Percentiles rank a stretch among this genome's conserved stretches.
Conservation (phyloP, 805 yeast species). For the Vanderwaltozyma tropicalis region DNA sequence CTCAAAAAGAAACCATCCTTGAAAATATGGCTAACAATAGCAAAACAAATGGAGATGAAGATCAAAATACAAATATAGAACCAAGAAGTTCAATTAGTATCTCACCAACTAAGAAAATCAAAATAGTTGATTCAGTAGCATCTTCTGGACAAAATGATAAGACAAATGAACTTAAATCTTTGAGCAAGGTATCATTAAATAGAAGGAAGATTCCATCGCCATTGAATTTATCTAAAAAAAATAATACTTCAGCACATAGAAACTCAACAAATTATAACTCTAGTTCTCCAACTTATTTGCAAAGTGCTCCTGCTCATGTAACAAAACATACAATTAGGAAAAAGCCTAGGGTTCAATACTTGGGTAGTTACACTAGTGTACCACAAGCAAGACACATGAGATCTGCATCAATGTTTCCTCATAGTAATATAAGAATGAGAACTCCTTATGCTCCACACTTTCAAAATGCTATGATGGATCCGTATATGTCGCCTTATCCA, state of each 20-base stretch:
- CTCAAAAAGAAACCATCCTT: conserved; percentile 15
- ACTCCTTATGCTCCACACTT: not conserved
- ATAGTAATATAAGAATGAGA: not conserved
- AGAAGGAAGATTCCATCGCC: conserved; percentile 23
- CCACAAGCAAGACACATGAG: not conserved
- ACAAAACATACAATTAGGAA: conserved; percentile 10
- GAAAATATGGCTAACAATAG: not conserved
- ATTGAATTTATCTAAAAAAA: conserved; percentile 6
- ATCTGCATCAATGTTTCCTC: not conserved
- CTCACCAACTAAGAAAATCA: too few species aligned
- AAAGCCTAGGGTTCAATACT: conserved; percentile 22
- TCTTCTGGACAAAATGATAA: not conserved
- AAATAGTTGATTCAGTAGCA: too few species aligned
- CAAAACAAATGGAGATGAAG: not conserved
- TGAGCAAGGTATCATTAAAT: conserved; percentile 11
- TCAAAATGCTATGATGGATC: conserved; percentile 3
- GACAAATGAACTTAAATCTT: conserved; percentile 1
- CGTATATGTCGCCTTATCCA: conserved; percentile 5
- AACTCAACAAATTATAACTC: not conserved
- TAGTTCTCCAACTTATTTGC: too few species aligned
- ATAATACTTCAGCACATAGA: not conserved
- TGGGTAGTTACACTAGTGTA: conserved; percentile 10
- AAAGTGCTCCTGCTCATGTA: conserved; percentile 21
- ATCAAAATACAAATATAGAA: not conserved
- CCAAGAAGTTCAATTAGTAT: too few species aligned